These are phyloP conservation scores for Oryza glumipatula DNA, from an alignment of 176 grass and related monocot genomes.

Conservation along the genomic window DNA sequence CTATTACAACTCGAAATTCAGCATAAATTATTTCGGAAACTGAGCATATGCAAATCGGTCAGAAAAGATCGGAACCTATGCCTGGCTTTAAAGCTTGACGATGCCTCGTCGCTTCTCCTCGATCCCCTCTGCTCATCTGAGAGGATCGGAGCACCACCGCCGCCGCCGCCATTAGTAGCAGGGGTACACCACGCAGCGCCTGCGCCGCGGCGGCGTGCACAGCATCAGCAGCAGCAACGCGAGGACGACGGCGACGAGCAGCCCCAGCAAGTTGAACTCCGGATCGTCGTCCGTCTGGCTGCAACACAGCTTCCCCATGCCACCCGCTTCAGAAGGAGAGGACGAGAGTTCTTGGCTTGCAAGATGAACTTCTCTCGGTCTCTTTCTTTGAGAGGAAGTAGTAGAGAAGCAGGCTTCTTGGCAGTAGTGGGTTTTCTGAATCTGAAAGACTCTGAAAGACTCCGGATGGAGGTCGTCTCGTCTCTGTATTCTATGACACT, in stretches of 20 bases:
- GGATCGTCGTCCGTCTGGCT: constrained; percentile 46
- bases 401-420: not conserved
- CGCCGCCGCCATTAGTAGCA: not conserved
- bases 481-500: constrained; percentile 12
- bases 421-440: constrained; percentile 4
- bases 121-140: not conserved
- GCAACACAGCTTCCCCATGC: constrained; percentile 86
- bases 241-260: constrained; percentile 56
- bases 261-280: constrained; percentile 57
- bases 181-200: constrained; percentile 51
- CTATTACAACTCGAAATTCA: constrained; percentile 18
- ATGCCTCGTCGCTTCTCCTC: not conserved
- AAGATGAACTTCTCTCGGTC: not conserved
- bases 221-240: constrained; percentile 62
- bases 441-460: not conserved
- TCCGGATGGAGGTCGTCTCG: constrained; percentile 18
- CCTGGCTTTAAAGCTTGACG: not conserved
- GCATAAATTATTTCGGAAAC: constrained; percentile 30
- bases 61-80: constrained; percentile 24
- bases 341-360: not conserved
- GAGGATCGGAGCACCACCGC: not conserved
- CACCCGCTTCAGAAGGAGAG: not conserved
- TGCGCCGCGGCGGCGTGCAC: constrained; percentile 60
- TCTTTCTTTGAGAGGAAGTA: not conserved
- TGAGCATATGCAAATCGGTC: not conserved